A percentile compares a stretch with the other conserved stretches of the same genome.
Conservation (phyloP, 176 grass and related monocot species). For the Paspalum notatum region DNA sequence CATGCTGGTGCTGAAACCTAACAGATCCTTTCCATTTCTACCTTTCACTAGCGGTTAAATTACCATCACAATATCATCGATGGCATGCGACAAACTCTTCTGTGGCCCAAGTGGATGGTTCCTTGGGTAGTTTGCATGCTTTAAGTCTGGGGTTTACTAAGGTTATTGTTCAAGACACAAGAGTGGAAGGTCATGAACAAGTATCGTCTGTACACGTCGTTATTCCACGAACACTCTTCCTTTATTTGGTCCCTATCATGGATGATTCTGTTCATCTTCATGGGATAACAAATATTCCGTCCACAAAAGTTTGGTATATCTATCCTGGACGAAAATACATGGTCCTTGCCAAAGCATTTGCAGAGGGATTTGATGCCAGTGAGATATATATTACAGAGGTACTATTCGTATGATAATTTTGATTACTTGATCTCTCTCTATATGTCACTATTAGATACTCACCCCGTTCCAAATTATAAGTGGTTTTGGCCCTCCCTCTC, state of each 20-base stretch:
- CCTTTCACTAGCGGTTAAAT: slow-evolving; percentile 62
- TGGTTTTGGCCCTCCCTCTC: too few species aligned
- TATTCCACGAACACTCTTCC: slow-evolving; percentile 66
- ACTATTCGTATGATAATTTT: slow-evolving; percentile 27
- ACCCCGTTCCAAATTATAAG: too few species aligned
- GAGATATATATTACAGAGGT: slow-evolving; percentile 90
- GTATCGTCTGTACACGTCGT: slow-evolving; percentile 88
- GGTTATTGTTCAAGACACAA: slow-evolving; percentile 84
- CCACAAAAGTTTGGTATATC: slow-evolving; percentile 81
- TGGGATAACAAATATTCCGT: slow-evolving; percentile 58
- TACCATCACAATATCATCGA: slow-evolving; percentile 80
- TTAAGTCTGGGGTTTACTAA: slow-evolving; percentile 73
- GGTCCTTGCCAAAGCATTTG: slow-evolving; percentile 72
- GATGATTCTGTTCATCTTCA: slow-evolving; percentile 66
- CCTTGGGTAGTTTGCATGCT: slow-evolving; percentile 61
- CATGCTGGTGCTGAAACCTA: slow-evolving; percentile 38
- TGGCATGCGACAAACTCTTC: slow-evolving; percentile 83
- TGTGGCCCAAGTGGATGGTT: slow-evolving; percentile 69
- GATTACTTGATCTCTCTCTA: slow-evolving; percentile 31
- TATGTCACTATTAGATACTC: slow-evolving; percentile 21
- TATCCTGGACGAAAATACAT: slow-evolving; percentile 85
- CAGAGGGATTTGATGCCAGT: slow-evolving; percentile 67
- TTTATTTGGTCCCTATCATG: slow-evolving; percentile 69
- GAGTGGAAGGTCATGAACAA: slow-evolving; percentile 87
- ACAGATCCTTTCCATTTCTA: slow-evolving; percentile 37